phyloP scores from a whole-genome alignment of 176 grass and related monocot genomes.

The Bothriochloa decipiens region DNA sequence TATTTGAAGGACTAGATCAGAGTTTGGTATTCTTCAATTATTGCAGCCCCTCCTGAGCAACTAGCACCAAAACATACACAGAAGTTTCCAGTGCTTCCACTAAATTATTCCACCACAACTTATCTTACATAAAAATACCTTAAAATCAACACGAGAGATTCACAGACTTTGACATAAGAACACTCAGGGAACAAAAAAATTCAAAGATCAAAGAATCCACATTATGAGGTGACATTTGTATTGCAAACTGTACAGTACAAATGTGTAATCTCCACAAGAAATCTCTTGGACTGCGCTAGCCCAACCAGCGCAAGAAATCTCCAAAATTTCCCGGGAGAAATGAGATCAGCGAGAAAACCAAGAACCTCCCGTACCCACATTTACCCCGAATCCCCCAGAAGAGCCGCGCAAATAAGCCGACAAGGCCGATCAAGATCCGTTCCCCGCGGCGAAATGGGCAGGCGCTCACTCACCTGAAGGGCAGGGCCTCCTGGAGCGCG shows the following conservation, averaged over 20 bases:
- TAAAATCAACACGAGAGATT: background rate
- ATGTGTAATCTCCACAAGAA: conserved; percentile 8
- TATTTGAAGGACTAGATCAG: conserved; percentile 1
- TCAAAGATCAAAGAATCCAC: conserved; percentile 5
- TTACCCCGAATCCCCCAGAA: conserved; percentile 33
- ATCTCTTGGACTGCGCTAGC: background rate
- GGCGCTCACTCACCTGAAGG: conserved; percentile 71
- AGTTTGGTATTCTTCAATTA: background rate
- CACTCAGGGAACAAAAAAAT: background rate
- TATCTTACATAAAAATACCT: conserved; percentile 16
- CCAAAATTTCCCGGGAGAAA: conserved; percentile 3
- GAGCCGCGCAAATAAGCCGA: background rate
- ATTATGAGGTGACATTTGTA: background rate
- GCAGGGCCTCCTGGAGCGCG: conserved; percentile 81
- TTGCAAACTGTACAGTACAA: background rate
- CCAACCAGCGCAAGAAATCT: conserved; percentile 16
- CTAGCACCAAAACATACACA: conserved; percentile 1
- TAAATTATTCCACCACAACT: background rate
- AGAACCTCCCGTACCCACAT: conserved; percentile 27
- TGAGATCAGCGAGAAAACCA: conserved; percentile 30
- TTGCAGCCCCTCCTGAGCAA: background rate
- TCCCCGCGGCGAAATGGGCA: background rate
- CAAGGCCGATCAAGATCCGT: conserved; percentile 38
- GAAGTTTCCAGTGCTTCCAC: background rate
- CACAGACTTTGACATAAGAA: background rate